phyloP scores from a whole-genome alignment of 2,329 filamentous ascomycete genomes.

The Tolypocladium ovalisporum region DNA sequence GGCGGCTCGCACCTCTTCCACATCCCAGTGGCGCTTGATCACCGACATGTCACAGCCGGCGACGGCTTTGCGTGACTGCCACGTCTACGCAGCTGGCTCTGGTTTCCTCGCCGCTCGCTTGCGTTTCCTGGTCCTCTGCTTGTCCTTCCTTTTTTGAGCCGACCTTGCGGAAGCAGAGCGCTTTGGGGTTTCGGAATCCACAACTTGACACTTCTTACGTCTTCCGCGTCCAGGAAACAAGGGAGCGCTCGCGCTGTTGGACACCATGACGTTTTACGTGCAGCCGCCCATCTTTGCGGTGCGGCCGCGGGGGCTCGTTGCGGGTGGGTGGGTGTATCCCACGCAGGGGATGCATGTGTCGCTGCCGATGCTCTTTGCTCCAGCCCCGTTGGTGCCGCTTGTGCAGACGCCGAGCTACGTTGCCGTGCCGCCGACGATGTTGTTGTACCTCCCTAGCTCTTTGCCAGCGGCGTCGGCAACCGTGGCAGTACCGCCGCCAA shows the following conservation, averaged over 20 bases:
- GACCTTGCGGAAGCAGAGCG: too few relatives aligned
- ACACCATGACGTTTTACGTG: constrained; percentile 14
- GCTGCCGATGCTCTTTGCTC: background rate
- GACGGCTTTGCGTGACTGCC: background rate
- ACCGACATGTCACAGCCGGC: background rate
- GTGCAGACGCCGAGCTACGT: background rate
- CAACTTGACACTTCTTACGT: too few relatives aligned
- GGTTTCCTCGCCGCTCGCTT: background rate
- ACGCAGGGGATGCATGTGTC: background rate
- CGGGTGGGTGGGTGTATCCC: background rate
- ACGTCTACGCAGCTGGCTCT: background rate
- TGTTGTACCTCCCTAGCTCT: background rate
- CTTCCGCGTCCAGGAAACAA: too few relatives aligned
- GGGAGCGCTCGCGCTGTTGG: too few relatives aligned
- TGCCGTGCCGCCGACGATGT: background rate
- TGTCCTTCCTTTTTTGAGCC: background rate
- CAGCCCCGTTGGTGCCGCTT: background rate
- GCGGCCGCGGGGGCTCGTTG: background rate
- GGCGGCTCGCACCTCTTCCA: background rate
- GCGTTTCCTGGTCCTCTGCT: background rate
- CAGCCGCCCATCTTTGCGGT: constrained; percentile 13
- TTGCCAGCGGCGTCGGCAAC: background rate
- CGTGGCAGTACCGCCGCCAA: background rate
- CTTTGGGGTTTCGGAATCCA: too few relatives aligned
- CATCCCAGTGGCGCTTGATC: background rate